Conservation (phyloP, 2,329 filamentous ascomycete genomes). For the Pezicula carpinea region DNA sequence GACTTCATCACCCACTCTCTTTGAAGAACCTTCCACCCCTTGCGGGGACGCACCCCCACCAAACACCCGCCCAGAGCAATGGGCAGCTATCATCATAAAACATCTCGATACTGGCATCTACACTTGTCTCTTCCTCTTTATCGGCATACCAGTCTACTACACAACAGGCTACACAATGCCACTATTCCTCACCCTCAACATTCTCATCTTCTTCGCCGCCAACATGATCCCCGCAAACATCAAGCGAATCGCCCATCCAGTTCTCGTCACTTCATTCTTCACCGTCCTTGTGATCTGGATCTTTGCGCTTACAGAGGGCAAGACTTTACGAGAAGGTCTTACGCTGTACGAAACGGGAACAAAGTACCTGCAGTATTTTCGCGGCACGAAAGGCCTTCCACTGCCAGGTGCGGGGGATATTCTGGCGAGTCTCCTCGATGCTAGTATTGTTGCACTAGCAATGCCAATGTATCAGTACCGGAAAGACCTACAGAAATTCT, state of each 20-base stretch:
- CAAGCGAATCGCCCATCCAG: conserved; percentile 47
- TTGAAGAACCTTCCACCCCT: conserved; percentile 33
- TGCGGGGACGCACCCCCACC: conserved; percentile 37
- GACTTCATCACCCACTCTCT: no score
- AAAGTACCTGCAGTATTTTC: conserved; percentile 37
- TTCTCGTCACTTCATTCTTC: conserved; percentile 45
- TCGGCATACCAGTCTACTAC: conserved; percentile 49
- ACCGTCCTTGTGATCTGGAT: conserved; percentile 47
- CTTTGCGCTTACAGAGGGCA: conserved; percentile 37
- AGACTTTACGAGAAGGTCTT: conserved; percentile 27
- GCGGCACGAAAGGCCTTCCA: conserved; percentile 18
- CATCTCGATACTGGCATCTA: conserved; percentile 41
- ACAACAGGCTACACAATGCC: conserved; percentile 39
- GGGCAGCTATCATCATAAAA: conserved; percentile 38
- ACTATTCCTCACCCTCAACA: conserved; percentile 33
- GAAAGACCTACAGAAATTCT: conserved; percentile 44
- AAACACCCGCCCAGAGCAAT: conserved; percentile 37
- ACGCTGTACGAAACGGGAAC: no score
- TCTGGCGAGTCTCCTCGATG: conserved; percentile 46
- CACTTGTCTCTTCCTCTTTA: conserved; percentile 35
- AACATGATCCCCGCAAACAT: conserved; percentile 39
- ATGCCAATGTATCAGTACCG: conserved; percentile 54
- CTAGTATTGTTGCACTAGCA: conserved; percentile 49
- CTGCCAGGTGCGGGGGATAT: conserved; percentile 49
- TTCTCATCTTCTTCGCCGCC: conserved; percentile 44